A percentile compares a stretch with the other conserved stretches of the same genome.
Evolutionary conservation across 2,329 filamentous ascomycete genomes (phyloP).

Genomic region (Corniculantispora saksenae): DNA sequence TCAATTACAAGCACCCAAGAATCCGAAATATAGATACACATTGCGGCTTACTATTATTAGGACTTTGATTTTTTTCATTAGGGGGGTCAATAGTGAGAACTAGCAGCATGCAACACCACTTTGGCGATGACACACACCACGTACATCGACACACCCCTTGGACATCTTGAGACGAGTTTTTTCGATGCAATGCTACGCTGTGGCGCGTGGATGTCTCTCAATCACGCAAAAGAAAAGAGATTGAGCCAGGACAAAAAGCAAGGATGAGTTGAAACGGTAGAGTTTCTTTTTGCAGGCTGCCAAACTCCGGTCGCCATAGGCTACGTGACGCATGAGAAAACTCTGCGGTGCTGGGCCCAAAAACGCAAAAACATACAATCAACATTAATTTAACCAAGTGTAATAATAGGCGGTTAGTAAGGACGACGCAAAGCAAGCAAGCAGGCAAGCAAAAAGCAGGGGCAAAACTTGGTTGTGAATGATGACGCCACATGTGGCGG

Average conservation of each 20-base stretch:
- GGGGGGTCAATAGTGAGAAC: too few species aligned
- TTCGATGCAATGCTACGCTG: background rate
- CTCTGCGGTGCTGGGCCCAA: background rate
- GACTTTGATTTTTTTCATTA: too few species aligned
- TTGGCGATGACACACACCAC: background rate
- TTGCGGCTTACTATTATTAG: background rate
- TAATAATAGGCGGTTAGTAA: too few species aligned
- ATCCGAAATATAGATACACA: background rate
- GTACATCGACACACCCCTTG: background rate
- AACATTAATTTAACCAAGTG: too few species aligned
- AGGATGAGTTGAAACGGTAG: too few species aligned
- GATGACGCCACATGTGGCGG: slow-evolving; percentile 17
- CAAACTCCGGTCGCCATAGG: background rate
- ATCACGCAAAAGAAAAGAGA: too few species aligned
- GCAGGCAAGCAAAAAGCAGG: background rate
- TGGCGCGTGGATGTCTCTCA: too few species aligned
- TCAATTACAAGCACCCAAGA: background rate
- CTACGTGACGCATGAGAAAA: background rate
- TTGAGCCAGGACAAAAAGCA: too few species aligned
- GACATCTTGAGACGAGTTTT: background rate
- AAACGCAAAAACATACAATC: background rate
- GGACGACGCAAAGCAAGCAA: too few species aligned
- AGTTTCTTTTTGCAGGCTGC: too few species aligned
- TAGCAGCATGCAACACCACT: background rate
- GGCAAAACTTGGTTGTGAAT: background rate